A percentile compares a stretch with the other conserved stretches of the same genome.
These are phyloP conservation scores for Phytophthora citricola DNA, from an alignment of 352 stramenopile species.

Conservation along the genomic window DNA sequence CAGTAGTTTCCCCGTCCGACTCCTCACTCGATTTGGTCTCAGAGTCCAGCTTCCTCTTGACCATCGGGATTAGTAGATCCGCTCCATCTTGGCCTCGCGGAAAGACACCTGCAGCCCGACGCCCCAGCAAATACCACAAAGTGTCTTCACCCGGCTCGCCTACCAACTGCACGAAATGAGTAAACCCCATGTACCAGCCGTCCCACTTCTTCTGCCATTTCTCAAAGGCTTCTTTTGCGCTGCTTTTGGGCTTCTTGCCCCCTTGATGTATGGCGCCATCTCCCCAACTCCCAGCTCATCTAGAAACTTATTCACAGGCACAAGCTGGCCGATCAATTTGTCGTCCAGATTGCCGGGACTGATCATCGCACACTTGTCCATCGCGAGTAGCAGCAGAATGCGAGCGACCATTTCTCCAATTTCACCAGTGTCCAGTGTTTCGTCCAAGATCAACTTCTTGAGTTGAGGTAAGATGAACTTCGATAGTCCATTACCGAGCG, in stretches of 20 bases:
- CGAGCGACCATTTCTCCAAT: slow-evolving; percentile 13
- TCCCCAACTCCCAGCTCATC: background rate
- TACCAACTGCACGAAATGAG: slow-evolving; percentile 37
- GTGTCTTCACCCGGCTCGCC: slow-evolving; percentile 17
- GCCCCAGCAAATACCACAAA: slow-evolving; percentile 40
- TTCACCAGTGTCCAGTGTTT: slow-evolving; percentile 5
- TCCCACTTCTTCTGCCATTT: slow-evolving; percentile 18
- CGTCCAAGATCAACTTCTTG: slow-evolving; percentile 12
- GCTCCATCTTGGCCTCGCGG: slow-evolving; percentile 12
- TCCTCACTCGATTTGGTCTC: background rate
- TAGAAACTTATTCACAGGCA: slow-evolving; percentile 9
- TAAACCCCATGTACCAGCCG: slow-evolving; percentile 35
- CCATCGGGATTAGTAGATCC: slow-evolving; percentile 20
- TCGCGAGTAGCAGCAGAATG: slow-evolving; percentile 14
- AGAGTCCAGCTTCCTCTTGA: background rate
- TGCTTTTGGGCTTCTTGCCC: background rate
- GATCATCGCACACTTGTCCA: slow-evolving; percentile 10
- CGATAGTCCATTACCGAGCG: background rate
- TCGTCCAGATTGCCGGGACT: too few relatives aligned
- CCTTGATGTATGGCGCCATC: background rate
- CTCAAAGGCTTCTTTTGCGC: background rate
- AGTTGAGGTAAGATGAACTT: slow-evolving; percentile 11
- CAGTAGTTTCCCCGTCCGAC: background rate
- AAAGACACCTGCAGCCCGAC: slow-evolving; percentile 26
- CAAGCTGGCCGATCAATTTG: background rate